A percentile compares a stretch with the other conserved stretches of the same genome.
Evolutionary conservation across 768 basidiomycete species (phyloP).

Genomic region (Pleurotus sapidus): DNA sequence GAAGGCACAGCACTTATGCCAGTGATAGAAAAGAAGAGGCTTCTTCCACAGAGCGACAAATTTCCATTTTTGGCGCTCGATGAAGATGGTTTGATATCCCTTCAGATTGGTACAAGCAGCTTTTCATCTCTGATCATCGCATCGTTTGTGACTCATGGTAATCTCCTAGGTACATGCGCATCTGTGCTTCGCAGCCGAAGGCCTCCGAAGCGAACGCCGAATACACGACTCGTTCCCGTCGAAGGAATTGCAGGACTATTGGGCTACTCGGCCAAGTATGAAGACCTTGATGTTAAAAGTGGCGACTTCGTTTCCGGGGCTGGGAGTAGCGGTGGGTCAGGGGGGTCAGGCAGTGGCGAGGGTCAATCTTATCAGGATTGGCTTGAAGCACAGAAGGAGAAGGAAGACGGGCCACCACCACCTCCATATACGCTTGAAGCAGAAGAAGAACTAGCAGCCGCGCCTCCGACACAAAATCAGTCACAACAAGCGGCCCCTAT

Average conservation of each 20-base stretch:
- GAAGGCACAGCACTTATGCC: constrained; percentile 86
- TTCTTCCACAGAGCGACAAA: constrained; percentile 58
- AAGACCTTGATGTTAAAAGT: constrained; percentile 30
- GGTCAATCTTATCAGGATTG: constrained; percentile 46
- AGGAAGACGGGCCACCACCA: constrained; percentile 55
- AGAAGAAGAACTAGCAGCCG: constrained; percentile 19
- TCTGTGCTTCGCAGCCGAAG: constrained; percentile 69
- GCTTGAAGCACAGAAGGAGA: constrained; percentile 40
- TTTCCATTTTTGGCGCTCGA: constrained; percentile 71
- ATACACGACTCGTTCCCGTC: constrained; percentile 62
- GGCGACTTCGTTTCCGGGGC: constrained; percentile 21
- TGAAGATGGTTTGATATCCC: constrained; percentile 73
- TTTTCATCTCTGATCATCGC: constrained; percentile 1
- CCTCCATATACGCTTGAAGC: constrained; percentile 67
- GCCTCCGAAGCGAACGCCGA: constrained; percentile 59
- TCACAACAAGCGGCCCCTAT: constrained; percentile 2
- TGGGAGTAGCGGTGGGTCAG: constrained; percentile 12
- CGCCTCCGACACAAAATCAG: neutral
- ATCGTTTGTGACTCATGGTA: neutral
- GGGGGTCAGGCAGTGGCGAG: constrained; percentile 11
- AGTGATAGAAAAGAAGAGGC: constrained; percentile 52
- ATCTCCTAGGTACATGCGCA: constrained; percentile 66
- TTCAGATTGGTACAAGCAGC: constrained; percentile 64
- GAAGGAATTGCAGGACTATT: constrained; percentile 76
- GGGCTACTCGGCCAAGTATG: constrained; percentile 58